Conservation (phyloP, 495 filamentous ascomycete genomes). For the Eremomyces bilateralis region DNA sequence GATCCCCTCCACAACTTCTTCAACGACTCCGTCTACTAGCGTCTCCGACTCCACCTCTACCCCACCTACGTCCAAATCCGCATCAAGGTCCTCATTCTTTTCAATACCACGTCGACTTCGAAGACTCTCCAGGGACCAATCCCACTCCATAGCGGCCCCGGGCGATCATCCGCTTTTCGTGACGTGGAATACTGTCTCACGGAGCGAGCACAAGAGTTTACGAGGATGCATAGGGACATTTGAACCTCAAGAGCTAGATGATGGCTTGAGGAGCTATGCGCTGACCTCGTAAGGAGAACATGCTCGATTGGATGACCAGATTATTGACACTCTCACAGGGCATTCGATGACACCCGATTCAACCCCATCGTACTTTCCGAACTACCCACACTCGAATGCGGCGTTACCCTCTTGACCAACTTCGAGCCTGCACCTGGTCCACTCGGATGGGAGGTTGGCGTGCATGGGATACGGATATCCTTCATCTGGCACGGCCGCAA, state of each 20-base stretch:
- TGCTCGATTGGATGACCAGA: constrained; percentile 1
- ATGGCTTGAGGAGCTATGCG: constrained; percentile 60
- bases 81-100: constrained; percentile 24
- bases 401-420: constrained; percentile 24
- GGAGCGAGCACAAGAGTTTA: constrained; percentile 39
- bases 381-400: constrained; percentile 30
- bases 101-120: constrained; percentile 14
- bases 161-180: constrained; percentile 55
- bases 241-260: constrained; percentile 48
- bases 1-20: constrained; percentile 23
- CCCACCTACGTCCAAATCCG: constrained; percentile 24
- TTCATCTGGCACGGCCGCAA: constrained; percentile 20
- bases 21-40: constrained; percentile 20
- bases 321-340: constrained; percentile 28
- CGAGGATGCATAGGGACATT: constrained; percentile 97
- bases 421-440: constrained; percentile 31
- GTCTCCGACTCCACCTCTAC: constrained; percentile 19
- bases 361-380: constrained; percentile 44
- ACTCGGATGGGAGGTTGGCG: constrained; percentile 72
- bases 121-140: constrained; percentile 11
- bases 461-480: constrained; percentile 46
- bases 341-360: constrained; percentile 76
- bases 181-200: constrained; percentile 65
- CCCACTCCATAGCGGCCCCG: constrained; percentile 7
- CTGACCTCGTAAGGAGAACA: constrained; percentile 43